These are phyloP conservation scores for Pouteria campechiana DNA, from an alignment of 179 eudicot genomes.

Conservation along the genomic window DNA sequence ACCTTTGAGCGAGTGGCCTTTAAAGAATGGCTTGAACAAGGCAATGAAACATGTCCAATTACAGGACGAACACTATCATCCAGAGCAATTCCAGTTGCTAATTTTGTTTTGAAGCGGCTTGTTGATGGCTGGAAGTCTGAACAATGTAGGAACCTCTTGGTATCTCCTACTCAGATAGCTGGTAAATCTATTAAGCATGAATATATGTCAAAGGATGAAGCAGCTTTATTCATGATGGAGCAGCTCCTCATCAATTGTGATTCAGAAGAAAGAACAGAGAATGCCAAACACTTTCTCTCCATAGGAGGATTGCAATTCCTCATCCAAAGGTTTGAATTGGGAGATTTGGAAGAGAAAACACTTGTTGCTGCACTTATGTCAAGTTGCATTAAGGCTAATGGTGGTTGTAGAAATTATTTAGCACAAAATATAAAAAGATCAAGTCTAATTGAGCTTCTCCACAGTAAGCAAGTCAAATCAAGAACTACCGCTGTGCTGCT, in stretches of 20 bases:
- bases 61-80: conserved; percentile 18
- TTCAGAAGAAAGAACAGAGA: conserved; percentile 17
- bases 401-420: conserved; percentile 22
- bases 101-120: conserved; percentile 36
- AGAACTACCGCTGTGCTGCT: conserved; percentile 23
- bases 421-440: conserved; percentile 20
- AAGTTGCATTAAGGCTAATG: conserved; percentile 27
- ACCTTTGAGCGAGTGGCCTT: conserved; percentile 39
- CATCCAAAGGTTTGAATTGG: conserved; percentile 21
- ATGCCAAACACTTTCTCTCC: conserved; percentile 19
- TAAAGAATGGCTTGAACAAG: conserved; percentile 28
- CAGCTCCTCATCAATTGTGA: conserved; percentile 24
- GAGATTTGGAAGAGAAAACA: conserved; percentile 26
- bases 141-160: conserved; percentile 11
- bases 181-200: conserved; percentile 3
- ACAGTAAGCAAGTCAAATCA: conserved; percentile 15
- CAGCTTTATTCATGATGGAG: conserved; percentile 14
- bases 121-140: conserved; percentile 32
- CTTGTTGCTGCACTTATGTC: conserved; percentile 16
- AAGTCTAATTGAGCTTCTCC: conserved; percentile 29
- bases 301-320: conserved; percentile 38
- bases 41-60: conserved; percentile 31
- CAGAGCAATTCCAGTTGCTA: conserved; percentile 23
- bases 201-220: conserved; percentile 7
- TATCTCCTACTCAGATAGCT: conserved; percentile 8